These are phyloP conservation scores for Falciphora oryzae DNA, from an alignment of 2,329 filamentous ascomycete species.

Conservation along the genomic window DNA sequence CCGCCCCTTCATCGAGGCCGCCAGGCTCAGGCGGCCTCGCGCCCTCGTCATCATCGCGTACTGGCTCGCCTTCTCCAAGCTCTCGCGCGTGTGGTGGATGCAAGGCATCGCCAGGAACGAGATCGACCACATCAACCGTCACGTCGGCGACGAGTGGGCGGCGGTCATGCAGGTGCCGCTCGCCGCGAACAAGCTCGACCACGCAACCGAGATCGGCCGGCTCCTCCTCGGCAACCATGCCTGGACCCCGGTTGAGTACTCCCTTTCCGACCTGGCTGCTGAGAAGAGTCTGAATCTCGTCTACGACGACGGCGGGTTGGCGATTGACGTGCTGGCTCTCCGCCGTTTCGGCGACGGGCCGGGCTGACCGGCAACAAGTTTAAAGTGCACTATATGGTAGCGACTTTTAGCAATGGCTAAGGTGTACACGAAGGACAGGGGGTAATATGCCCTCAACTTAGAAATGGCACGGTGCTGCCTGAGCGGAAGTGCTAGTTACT, in stretches of 20 bases:
- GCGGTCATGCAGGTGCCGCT: conserved; percentile 36
- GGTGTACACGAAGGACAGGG: too few species aligned
- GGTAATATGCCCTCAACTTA: too few species aligned
- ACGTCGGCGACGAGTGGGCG: conserved; percentile 35
- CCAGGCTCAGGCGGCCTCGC: conserved; percentile 34
- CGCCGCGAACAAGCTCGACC: conserved; percentile 28
- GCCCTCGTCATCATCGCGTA: conserved; percentile 48
- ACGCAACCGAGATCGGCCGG: conserved; percentile 31
- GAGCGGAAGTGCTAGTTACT: too few species aligned
- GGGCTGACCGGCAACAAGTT: too few species aligned
- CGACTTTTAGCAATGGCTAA: too few species aligned
- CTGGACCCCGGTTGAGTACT: conserved; percentile 28
- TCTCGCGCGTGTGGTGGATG: conserved; percentile 46
- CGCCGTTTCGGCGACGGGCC: not conserved
- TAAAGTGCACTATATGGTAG: too few species aligned
- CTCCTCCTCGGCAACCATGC: conserved; percentile 38
- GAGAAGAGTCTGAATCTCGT: conserved; percentile 11
- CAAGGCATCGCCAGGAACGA: conserved; percentile 38
- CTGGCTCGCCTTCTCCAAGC: conserved; percentile 45
- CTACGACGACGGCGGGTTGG: conserved; percentile 13
- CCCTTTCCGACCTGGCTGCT: conserved; percentile 5
- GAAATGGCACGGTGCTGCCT: too few species aligned
- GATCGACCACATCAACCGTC: conserved; percentile 35
- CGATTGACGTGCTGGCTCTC: not conserved
- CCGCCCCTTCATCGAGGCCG: conserved; percentile 36